Percentiles rank a stretch among this genome's conserved stretches.
phyloP scores from a whole-genome alignment of 495 filamentous ascomycete species.

The Ascodesmis nigricans region DNA sequence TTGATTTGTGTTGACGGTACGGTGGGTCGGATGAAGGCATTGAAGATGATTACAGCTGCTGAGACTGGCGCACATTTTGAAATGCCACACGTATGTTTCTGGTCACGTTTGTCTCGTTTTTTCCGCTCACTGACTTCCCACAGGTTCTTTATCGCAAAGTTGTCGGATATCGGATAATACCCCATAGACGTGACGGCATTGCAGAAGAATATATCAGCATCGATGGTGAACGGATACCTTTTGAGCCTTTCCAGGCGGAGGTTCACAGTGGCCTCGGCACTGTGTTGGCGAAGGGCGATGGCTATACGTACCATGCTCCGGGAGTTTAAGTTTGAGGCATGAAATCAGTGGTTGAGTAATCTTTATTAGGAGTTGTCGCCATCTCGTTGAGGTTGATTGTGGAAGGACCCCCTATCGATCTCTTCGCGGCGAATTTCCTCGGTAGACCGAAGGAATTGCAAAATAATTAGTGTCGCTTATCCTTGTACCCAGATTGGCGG shows the following conservation, averaged over 20 bases:
- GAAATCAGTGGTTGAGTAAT: no score
- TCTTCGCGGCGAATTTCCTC: no score
- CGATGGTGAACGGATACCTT: conserved; percentile 73
- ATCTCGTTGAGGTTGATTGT: no score
- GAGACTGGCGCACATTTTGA: conserved; percentile 57
- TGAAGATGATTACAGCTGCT: conserved; percentile 46
- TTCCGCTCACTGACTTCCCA: conserved; percentile 29
- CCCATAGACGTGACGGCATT: conserved; percentile 39
- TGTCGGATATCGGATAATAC: conserved; percentile 58
- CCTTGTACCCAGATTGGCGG: no score
- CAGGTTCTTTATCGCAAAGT: conserved; percentile 66
- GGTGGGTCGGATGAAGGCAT: conserved; percentile 36
- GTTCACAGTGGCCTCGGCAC: conserved; percentile 69
- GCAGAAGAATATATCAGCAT: conserved; percentile 52
- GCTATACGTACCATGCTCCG: conserved; percentile 42
- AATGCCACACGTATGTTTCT: conserved; percentile 37
- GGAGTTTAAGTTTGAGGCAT: no score
- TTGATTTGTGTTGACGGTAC: conserved; percentile 60
- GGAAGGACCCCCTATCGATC: no score
- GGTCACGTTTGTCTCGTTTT: neutral
- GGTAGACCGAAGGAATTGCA: no score
- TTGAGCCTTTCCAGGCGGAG: conserved; percentile 76
- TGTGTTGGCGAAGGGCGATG: conserved; percentile 45
- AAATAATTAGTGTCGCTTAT: no score
- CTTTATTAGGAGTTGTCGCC: no score